phyloP scores from a whole-genome alignment of 805 yeast species.

The Wickerhamiella azyma region DNA sequence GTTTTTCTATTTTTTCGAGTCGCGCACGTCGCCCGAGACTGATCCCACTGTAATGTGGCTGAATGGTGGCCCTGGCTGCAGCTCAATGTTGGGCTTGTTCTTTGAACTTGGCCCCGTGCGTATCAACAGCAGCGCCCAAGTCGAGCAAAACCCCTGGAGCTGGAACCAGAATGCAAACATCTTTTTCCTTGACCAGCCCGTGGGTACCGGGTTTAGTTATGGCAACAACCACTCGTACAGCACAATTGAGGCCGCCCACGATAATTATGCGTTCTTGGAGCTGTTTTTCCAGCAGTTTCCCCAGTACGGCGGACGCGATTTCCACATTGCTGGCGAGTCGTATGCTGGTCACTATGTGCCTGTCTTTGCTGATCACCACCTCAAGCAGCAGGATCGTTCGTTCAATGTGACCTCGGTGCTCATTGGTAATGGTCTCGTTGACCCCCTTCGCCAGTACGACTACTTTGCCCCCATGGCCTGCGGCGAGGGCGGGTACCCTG shows the following conservation, averaged over 20 bases:
- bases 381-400: conserved; percentile 45
- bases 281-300: conserved; percentile 66
- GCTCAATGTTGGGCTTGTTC: conserved; percentile 73
- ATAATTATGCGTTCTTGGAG: conserved; percentile 65
- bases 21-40: conserved; percentile 72
- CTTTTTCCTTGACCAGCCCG: conserved; percentile 80
- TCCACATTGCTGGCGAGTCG: conserved; percentile 84
- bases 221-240: conserved; percentile 47
- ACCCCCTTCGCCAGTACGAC: conserved; percentile 65
- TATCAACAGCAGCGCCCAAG: conserved; percentile 45
- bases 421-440: conserved; percentile 87
- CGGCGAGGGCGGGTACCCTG: conserved; percentile 75
- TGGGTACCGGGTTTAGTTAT: conserved; percentile 68
- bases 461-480: conserved; percentile 89
- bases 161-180: conserved; percentile 82
- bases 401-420: conserved; percentile 62
- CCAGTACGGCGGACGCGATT: conserved; percentile 38
- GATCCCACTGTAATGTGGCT: conserved; percentile 83
- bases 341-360: conserved; percentile 90
- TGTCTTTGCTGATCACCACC: conserved; percentile 70
- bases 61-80: conserved; percentile 93
- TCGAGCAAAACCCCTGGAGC: conserved; percentile 57
- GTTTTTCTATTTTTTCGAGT: conserved; percentile 74
- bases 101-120: conserved; percentile 78
- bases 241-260: conserved; percentile 74